Conservation (phyloP, 1,284 basidiomycete genomes). For the Mycena sp. region DNA sequence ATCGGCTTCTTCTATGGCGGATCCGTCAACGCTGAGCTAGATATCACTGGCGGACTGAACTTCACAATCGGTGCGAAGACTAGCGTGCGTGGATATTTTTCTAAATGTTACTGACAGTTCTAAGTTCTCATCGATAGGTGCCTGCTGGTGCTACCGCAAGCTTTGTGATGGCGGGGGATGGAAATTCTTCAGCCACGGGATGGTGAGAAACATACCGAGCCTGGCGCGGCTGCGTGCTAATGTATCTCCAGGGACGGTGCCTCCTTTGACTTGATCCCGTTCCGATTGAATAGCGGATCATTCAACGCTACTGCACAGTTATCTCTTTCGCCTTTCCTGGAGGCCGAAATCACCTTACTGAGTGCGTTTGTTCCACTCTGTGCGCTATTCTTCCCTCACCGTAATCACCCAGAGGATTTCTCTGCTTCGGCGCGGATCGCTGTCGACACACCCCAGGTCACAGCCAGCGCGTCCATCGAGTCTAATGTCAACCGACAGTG, state of each 20-base stretch:
- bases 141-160: not conserved
- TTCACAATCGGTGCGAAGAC: slow-evolving; percentile 17
- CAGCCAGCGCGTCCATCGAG: not conserved
- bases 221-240: not conserved
- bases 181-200: slow-evolving; percentile 1
- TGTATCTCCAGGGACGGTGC: not conserved
- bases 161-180: slow-evolving; percentile 6
- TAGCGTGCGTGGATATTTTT: not conserved
- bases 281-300: slow-evolving; percentile 13
- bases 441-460: slow-evolving; percentile 13
- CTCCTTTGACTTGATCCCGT: slow-evolving; percentile 9
- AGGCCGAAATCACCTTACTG: not conserved
- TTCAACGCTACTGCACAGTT: slow-evolving; percentile 6
- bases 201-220: not conserved
- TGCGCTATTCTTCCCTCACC: not conserved
- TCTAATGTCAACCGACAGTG: slow-evolving; percentile 15
- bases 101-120: too few relatives aligned
- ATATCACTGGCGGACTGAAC: slow-evolving; percentile 7
- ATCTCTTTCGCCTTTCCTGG: slow-evolving; percentile 12
- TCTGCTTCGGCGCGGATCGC: not conserved
- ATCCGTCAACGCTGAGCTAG: not conserved
- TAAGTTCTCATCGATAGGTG: not conserved
- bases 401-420: not conserved
- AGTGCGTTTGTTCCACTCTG: not conserved
- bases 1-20: slow-evolving; percentile 17